These are phyloP conservation scores for Colletotrichum echinochloae DNA, from an alignment of 2,329 filamentous ascomycete genomes.

Conservation along the genomic window DNA sequence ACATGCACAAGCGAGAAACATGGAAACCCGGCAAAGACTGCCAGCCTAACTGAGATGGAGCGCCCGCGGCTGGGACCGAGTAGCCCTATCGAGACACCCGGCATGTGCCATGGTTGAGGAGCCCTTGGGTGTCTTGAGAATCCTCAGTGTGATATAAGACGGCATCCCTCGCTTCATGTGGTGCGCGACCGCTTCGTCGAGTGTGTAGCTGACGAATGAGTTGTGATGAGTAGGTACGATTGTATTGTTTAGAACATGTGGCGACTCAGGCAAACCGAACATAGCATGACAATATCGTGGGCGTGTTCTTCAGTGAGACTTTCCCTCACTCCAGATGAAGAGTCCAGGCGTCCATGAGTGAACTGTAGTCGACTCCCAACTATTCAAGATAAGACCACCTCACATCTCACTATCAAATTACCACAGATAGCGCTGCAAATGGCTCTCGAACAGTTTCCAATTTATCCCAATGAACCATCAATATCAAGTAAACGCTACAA, in stretches of 20 bases:
- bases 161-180: too few species aligned
- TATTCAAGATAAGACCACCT: not conserved
- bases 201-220: too few species aligned
- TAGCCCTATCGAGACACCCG: not conserved
- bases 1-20: fast-evolving
- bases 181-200: too few species aligned
- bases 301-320: too few species aligned
- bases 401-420: not conserved
- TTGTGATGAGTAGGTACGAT: too few species aligned
- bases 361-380: not conserved
- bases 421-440: not conserved
- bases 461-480: not conserved
- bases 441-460: not conserved
- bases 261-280: too few species aligned
- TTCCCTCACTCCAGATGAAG: too few species aligned
- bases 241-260: too few species aligned
- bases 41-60: not conserved
- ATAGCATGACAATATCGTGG: too few species aligned
- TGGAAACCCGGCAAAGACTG: not conserved
- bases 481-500: not conserved
- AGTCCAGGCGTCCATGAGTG: not conserved
- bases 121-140: too few species aligned
- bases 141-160: too few species aligned
- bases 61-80: not conserved
- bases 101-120: too few species aligned